Percentiles rank a stretch among this genome's conserved stretches.
Conservation (phyloP, 768 basidiomycete genomes). For the Termitomyces sp. region DNA sequence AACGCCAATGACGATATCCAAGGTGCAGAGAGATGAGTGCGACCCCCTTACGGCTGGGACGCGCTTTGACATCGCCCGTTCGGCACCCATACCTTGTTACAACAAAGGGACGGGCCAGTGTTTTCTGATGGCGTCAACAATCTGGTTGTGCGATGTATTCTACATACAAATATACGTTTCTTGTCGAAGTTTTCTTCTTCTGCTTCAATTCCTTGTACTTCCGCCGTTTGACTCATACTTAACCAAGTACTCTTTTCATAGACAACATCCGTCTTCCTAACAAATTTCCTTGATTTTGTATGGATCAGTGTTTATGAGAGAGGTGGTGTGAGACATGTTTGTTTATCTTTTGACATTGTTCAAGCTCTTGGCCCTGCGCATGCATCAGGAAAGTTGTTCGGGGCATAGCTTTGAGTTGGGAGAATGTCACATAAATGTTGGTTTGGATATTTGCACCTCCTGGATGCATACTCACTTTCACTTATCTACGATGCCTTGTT, state of each 20-base stretch:
- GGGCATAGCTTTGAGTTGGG: no score
- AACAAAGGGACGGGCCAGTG: slow-evolving; percentile 55
- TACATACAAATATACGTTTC: not conserved
- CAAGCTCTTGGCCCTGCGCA: no score
- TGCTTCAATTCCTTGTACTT: not conserved
- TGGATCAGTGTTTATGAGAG: not conserved
- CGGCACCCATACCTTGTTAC: slow-evolving; percentile 59
- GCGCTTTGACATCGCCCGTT: slow-evolving; percentile 62
- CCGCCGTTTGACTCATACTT: no score
- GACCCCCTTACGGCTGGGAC: slow-evolving; percentile 39
- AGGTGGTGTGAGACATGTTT: not conserved
- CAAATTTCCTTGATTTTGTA: not conserved
- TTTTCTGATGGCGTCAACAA: slow-evolving; percentile 49
- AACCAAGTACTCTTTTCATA: not conserved
- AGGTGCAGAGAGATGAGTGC: slow-evolving; percentile 59
- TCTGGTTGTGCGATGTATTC: slow-evolving; percentile 16
- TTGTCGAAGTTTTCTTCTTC: not conserved
- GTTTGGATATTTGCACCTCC: no score
- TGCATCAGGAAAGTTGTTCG: no score
- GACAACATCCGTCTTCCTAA: no score
- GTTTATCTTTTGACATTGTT: not conserved
- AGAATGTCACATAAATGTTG: not conserved
- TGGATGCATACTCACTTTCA: not conserved
- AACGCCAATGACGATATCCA: slow-evolving; percentile 49
- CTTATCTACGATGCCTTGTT: not conserved